Base-by-base conservation (phyloP, 108 stramenopile genomes). In the Pseudonitzschia pungens region DNA sequence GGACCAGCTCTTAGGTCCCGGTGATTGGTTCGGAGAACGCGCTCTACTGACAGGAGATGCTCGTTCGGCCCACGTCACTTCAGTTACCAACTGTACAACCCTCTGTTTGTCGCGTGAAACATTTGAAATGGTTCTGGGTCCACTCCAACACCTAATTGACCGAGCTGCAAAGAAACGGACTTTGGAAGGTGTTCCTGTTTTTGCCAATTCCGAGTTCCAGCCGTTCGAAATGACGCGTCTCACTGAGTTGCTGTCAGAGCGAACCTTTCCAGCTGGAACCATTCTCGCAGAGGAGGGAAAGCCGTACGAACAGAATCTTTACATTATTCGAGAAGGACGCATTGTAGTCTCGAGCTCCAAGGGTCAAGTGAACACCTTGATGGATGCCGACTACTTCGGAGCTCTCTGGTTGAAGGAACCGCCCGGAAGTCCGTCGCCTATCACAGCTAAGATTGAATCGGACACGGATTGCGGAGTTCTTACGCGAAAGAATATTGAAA, bases 11-110 rank as follows among this genome's bases (percentile, higher is more conserved):
- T 65, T 90, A 71, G 76, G 90, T 68, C 82, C 90, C 24, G 96
- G 98, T 32, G 96, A 97, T 73, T 97, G 85, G 77, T 99, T 99
- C 73, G 98, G 98, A 29, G 98, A 99, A 75, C 88, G 96, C 32
- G 98, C 98, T 29, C 85, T 99, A 26, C 87, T 98, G 54, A 96
- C 95, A 11, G 97, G 97, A 44, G 97, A 97, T 68, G 96, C 97
- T 0, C 93, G 98, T 67, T 81, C 83, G n/a, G 94, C 94, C 41
- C 91, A 92, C 74, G 78, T 89, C 40, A 89, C 91, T 21, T 83
- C 91, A 24, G 75, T 87, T 50, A 78, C 69, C 57, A 76, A 83
- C 21, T 89, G 86, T 76, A 86, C 87, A 11, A 87, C 86, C 33
- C 81, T 92, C 18, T 88, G 89, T 76, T 76, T 92, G 42, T 87